phyloP scores from a whole-genome alignment of 176 grass and related monocot genomes.

The Aegilops speltoides region DNA sequence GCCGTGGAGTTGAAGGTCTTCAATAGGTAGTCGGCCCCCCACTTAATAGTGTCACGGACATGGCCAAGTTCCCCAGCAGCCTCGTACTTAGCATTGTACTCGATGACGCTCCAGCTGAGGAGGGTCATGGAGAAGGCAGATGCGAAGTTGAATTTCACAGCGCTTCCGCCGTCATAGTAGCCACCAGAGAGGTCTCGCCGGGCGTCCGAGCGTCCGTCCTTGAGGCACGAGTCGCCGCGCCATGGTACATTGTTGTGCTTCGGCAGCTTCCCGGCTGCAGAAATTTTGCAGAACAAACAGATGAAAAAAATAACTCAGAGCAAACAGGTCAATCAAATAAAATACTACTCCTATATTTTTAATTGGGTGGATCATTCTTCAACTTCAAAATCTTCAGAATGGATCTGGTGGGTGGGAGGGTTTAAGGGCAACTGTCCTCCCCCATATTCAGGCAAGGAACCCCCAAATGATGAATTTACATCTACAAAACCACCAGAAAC shows the following conservation, averaged over 20 bases:
- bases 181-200: conserved; percentile 66
- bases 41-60: conserved; percentile 82
- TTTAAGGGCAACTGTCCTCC: not conserved
- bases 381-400: conserved; percentile 5
- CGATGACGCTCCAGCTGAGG: conserved; percentile 93
- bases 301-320: conserved; percentile 1
- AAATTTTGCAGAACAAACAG: conserved; percentile 1
- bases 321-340: not conserved
- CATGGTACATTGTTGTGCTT: conserved; percentile 84
- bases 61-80: conserved; percentile 78
- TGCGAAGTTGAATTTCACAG: conserved; percentile 89
- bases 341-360: not conserved
- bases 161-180: conserved; percentile 74
- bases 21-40: conserved; percentile 83
- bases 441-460: not conserved
- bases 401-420: conserved; percentile 17
- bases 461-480: not conserved
- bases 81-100: conserved; percentile 87
- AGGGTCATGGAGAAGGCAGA: conserved; percentile 86
- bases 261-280: conserved; percentile 77
- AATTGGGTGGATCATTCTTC: not conserved
- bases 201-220: conserved; percentile 75
- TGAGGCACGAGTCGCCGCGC: conserved; percentile 80
- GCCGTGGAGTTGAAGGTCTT: conserved; percentile 93
- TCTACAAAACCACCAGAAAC: not conserved